A percentile compares a stretch with the other conserved stretches of the same genome.
Evolutionary conservation across 164 flowering plant genomes (phyloP).

Genomic region (Dillenia suffruticosa): DNA sequence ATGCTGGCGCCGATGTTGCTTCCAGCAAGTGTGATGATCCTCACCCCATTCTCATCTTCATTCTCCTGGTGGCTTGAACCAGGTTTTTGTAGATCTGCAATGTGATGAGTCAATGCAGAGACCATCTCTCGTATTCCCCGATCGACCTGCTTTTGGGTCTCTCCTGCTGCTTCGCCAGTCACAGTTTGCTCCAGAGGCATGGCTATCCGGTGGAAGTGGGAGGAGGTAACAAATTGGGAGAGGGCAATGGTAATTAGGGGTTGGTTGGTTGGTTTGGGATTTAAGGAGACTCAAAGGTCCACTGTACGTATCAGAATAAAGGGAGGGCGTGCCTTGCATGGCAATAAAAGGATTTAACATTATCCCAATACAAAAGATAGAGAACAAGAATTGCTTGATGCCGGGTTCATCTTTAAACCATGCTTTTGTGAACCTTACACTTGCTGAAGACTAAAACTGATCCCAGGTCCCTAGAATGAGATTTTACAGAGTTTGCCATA

Average conservation of each 20-base stretch:
- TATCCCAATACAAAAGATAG: neutral
- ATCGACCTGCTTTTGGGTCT: slow-evolving; percentile 32
- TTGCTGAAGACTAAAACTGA: too few relatives aligned
- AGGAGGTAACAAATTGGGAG: too few relatives aligned
- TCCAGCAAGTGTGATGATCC: slow-evolving; percentile 70
- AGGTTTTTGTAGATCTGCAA: slow-evolving; percentile 30
- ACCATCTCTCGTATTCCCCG: slow-evolving; percentile 49
- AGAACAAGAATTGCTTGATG: neutral
- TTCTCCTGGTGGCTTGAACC: slow-evolving; percentile 19
- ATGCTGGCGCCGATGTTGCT: slow-evolving; percentile 69
- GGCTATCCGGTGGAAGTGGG: neutral
- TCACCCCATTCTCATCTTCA: slow-evolving; percentile 32
- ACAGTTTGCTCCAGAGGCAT: slow-evolving; percentile 19
- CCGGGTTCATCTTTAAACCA: neutral
- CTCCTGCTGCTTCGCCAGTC: slow-evolving; percentile 12
- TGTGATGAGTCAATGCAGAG: slow-evolving; percentile 39
- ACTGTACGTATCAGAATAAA: too few relatives aligned
- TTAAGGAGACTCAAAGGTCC: too few relatives aligned
- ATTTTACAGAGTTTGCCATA: too few relatives aligned
- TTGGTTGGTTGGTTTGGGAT: too few relatives aligned
- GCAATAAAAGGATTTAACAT: too few relatives aligned
- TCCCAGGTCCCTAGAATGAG: too few relatives aligned
- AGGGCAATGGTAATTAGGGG: too few relatives aligned
- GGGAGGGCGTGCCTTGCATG: too few relatives aligned
- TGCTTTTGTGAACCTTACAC: too few relatives aligned